These are phyloP conservation scores for Colletotrichum musicola DNA, from an alignment of 2,329 filamentous ascomycete species.

Conservation along the genomic window DNA sequence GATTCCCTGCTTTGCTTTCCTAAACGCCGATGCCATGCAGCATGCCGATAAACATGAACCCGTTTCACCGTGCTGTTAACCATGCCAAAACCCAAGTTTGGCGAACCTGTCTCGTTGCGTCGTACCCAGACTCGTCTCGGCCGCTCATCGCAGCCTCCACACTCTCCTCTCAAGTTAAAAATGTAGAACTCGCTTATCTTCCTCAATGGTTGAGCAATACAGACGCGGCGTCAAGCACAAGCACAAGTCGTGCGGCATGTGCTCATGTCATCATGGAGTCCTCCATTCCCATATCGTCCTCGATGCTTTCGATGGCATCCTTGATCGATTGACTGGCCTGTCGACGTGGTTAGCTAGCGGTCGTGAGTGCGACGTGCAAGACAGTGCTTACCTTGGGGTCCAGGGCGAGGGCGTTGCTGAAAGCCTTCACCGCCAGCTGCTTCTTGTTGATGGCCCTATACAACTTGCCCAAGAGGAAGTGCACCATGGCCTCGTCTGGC, in stretches of 20 bases:
- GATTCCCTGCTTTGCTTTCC: conserved; percentile 38
- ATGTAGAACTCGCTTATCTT: conserved; percentile 18
- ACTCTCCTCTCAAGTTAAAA: conserved; percentile 8
- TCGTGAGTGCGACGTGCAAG: neutral
- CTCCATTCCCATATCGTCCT: conserved; percentile 80
- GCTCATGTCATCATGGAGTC: conserved; percentile 72
- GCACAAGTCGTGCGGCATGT: conserved; percentile 6
- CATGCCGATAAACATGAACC: conserved; percentile 42
- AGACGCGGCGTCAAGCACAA: neutral
- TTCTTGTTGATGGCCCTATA: conserved; percentile 81
- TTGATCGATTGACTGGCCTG: conserved; percentile 95
- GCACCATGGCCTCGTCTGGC: conserved; percentile 94
- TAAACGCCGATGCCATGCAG: conserved; percentile 52
- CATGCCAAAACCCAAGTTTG: conserved; percentile 29
- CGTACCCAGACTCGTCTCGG: conserved; percentile 16
- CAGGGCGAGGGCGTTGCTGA: conserved; percentile 93
- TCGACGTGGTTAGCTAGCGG: conserved; percentile 26
- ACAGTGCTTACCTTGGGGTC: conserved; percentile 87
- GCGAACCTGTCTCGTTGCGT: conserved; percentile 29
- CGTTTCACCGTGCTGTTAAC: conserved; percentile 38
- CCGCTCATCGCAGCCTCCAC: conserved; percentile 7
- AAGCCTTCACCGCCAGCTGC: conserved; percentile 88
- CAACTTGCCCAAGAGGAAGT: conserved; percentile 90
- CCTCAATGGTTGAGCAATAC: neutral
- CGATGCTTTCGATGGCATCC: conserved; percentile 93